Conservation (phyloP, 305 asterid species). For the Stenogyne calaminthoides region DNA sequence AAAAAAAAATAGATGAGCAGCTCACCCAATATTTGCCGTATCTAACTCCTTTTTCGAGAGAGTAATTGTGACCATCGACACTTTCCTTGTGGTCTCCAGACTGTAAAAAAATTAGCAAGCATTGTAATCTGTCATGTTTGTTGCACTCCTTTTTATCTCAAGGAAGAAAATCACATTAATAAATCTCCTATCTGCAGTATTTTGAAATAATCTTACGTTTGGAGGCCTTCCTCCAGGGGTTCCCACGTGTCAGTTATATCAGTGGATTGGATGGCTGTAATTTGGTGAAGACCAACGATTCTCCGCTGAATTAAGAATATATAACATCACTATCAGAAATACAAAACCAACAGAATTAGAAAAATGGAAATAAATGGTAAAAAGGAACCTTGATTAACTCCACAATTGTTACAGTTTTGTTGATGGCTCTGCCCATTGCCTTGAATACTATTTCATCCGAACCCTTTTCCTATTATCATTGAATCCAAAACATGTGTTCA, state of each 20-base stretch:
- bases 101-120: conserved; percentile 42
- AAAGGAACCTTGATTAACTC: conserved; percentile 58
- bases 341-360: not conserved
- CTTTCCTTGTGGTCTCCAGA: conserved; percentile 92
- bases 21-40: conserved; percentile 71
- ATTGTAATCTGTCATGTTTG: conserved; percentile 10
- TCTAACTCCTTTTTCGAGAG: conserved; percentile 86
- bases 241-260: conserved; percentile 98
- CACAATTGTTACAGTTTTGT: conserved; percentile 69
- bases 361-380: not conserved
- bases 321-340: conserved; percentile 33
- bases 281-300: conserved; percentile 95
- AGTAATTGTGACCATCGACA: conserved; percentile 87
- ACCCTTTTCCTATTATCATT: conserved; percentile 47
- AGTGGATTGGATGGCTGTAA: conserved; percentile 81
- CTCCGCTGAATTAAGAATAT: conserved; percentile 59
- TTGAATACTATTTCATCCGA: conserved; percentile 61
- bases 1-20: conserved; percentile 10
- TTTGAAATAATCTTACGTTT: conserved; percentile 58
- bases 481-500: not conserved
- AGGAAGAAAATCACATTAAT: conserved; percentile 3
- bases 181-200: not conserved
- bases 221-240: conserved; percentile 99
- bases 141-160: conserved; percentile 8
- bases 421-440: conserved; percentile 81